Percentiles rank a stretch among this genome's conserved stretches.
Conservation (phyloP, 306 rosid species). For the Coriaria nepalensis region DNA sequence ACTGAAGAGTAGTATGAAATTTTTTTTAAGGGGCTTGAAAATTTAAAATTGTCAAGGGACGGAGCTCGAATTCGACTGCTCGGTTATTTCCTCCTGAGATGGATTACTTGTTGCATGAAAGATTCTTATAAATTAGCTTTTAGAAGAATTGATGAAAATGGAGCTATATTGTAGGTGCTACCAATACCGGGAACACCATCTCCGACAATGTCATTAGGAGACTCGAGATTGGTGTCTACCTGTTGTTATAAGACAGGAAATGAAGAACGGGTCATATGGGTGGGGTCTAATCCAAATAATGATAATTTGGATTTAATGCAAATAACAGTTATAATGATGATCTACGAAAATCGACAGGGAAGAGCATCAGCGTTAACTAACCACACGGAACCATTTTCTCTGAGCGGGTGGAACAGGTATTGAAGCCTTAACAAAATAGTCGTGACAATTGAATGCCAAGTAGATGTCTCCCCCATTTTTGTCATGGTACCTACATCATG, state of each 20-base stretch:
- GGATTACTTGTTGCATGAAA: slow-evolving; percentile 11
- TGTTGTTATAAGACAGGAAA: slow-evolving; percentile 14
- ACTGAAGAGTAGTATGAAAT: too few species aligned
- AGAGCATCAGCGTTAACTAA: slow-evolving; percentile 23
- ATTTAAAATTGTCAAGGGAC: too few species aligned
- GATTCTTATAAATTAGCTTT: slow-evolving; percentile 44
- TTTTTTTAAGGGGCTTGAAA: too few species aligned
- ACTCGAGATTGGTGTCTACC: slow-evolving; percentile 68
- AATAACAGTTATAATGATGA: too few species aligned
- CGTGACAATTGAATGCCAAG: slow-evolving; percentile 86
- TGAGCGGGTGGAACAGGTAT: slow-evolving; percentile 52
- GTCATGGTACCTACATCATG: slow-evolving; percentile 54
- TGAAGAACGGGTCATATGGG: not conserved
- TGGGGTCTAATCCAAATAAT: not conserved
- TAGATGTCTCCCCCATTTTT: slow-evolving; percentile 55
- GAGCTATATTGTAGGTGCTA: slow-evolving; percentile 53
- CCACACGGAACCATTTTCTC: slow-evolving; percentile 85
- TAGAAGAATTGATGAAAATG: slow-evolving; percentile 73
- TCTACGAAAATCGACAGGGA: not conserved
- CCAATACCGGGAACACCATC: slow-evolving; percentile 44
- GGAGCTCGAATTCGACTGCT: too few species aligned
- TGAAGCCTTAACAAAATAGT: slow-evolving; percentile 32
- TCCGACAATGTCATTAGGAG: slow-evolving; percentile 60
- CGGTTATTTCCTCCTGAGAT: slow-evolving; percentile 10
- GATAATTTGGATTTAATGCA: too few species aligned